A percentile compares a stretch with the other conserved stretches of the same genome.
Conservation (phyloP, 73 alveolate species). For the Paramecium tetraurelia region DNA sequence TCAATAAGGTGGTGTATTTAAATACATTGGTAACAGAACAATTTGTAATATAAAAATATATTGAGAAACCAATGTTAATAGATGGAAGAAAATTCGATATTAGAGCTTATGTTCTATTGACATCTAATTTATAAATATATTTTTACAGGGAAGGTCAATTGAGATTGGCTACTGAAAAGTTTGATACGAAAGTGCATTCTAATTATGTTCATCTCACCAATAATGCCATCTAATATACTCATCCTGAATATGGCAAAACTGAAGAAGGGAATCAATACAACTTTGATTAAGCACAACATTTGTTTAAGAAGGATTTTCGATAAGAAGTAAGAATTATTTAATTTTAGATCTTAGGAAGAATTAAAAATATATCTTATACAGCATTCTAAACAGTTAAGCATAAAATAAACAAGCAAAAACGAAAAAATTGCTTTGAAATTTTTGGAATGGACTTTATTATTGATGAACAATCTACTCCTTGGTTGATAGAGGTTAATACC, state of each 20-base stretch:
- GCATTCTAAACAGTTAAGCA: constrained; percentile 64
- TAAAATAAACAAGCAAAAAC: constrained; percentile 69
- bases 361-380: constrained; percentile 66
- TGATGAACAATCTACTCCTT: constrained; percentile 84
- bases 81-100: constrained; percentile 75
- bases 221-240: constrained; percentile 75
- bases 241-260: constrained; percentile 68
- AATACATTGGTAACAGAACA: constrained; percentile 13
- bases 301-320: constrained; percentile 66
- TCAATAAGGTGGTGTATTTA: neutral
- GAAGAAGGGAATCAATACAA: constrained; percentile 81
- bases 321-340: constrained; percentile 54
- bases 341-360: neutral
- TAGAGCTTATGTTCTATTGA: constrained; percentile 72
- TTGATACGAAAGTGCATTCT: constrained; percentile 60
- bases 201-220: constrained; percentile 75
- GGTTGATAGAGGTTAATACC: constrained; percentile 93
- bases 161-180: constrained; percentile 69
- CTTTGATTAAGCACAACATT: constrained; percentile 67
- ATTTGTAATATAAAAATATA: constrained; percentile 75
- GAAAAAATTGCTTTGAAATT: constrained; percentile 89
- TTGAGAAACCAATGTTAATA: constrained; percentile 73
- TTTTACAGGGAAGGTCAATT: constrained; percentile 75
- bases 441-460: constrained; percentile 94
- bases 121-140: neutral